Base-by-base conservation (phyloP, 129 eudicot genomes). In the Artemisia argyi region DNA sequence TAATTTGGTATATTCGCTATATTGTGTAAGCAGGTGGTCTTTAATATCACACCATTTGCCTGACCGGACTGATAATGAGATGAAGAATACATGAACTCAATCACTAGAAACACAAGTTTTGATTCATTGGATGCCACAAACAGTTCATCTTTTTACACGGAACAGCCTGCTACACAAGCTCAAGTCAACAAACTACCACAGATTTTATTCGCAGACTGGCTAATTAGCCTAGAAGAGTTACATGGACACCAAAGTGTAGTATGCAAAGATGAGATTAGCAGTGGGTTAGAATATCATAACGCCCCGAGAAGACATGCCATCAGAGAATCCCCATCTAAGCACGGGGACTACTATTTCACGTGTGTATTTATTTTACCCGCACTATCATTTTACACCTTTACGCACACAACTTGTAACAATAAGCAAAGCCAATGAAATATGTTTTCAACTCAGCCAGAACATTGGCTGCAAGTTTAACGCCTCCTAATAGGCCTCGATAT, bases 11-110 rank as follows among this genome's bases (percentile, higher is more conserved):
- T 24, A 22, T 22, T 22, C 24, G 1, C 24, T 46, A 62, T 54
- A 30, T 32, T 42, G 32, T 18, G 6, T 73, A 58, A 10, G 49
- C 76, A 90, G 97, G 79, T 90, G 97, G 97, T 85, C 96, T 66
- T 84, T 80, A 13, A 91, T 91, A 44, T 83, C 96, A 17, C 86
- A 91, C 61, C 92, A 88, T 78, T 80, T 91, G 65, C 90, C 92
- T 28, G 97, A 96, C 22, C 79, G 96, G 57, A 88, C 95, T 14
- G 97, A 91, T 74, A 91, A 87, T 18, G 97, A 91, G 86, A 83
- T 91, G 3, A 91, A 91, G 66, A 91, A 91, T 66, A 73, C 56
- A 58, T 73, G 30, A 81, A 75, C 53, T 77, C 81, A 1, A 56
- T 80, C 69, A 51, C 75, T 11, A 68, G 15, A 69, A 84, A 75